Evolutionary conservation across 2,329 filamentous ascomycete species (phyloP).

Genomic region (Sclerotiophoma versabilis): DNA sequence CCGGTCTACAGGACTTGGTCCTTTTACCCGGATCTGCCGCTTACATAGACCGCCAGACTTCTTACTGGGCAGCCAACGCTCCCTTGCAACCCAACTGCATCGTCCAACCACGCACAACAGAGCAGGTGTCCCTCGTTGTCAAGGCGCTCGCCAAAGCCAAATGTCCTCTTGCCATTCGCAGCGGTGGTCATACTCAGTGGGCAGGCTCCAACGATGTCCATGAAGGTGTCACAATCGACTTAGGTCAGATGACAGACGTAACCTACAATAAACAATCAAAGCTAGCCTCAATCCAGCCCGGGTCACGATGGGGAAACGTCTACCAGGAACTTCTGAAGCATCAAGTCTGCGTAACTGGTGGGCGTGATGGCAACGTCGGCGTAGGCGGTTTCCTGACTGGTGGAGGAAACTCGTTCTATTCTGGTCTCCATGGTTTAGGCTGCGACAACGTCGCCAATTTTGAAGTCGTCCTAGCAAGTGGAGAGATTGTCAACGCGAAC

Average conservation of each 20-base stretch:
- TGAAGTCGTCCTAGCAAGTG: conserved; percentile 48
- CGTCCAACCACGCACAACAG: conserved; percentile 35
- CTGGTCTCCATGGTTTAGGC: conserved; percentile 23
- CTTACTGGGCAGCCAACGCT: conserved; percentile 37
- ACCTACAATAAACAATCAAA: conserved; percentile 17
- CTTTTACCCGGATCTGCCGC: too few relatives aligned
- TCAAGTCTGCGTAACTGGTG: conserved; percentile 30
- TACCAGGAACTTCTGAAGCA: conserved; percentile 35
- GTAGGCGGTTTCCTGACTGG: conserved; percentile 39
- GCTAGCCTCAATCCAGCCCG: conserved; percentile 34
- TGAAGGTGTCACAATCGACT: conserved; percentile 38
- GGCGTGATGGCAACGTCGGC: conserved; percentile 34
- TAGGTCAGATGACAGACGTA: conserved; percentile 33
- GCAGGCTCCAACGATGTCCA: conserved; percentile 41
- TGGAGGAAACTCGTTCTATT: conserved; percentile 39
- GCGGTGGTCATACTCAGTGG: conserved; percentile 37
- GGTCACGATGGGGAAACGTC: conserved; percentile 45
- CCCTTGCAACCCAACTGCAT: conserved; percentile 41
- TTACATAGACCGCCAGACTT: too few relatives aligned
- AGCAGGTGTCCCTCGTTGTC: conserved; percentile 32
- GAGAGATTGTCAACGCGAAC: conserved; percentile 22
- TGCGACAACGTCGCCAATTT: conserved; percentile 33
- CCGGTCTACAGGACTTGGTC: too few relatives aligned
- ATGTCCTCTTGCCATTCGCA: conserved; percentile 36
- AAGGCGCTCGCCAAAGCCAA: conserved; percentile 13